Base-by-base conservation (phyloP, 2,329 filamentous ascomycete species). In the Trichoderma harzianum region DNA sequence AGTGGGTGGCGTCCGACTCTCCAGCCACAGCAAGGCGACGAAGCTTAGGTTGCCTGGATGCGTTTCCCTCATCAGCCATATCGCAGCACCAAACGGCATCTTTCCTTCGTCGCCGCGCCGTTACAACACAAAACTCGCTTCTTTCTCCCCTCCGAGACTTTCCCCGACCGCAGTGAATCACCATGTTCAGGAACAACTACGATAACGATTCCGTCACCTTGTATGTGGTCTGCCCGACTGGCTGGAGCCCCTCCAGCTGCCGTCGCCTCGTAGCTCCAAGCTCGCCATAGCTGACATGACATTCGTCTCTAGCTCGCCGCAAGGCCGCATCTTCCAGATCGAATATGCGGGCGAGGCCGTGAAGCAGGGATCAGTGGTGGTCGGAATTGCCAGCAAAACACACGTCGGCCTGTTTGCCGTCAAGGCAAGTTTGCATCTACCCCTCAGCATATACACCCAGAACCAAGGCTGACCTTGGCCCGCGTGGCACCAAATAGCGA, bases 191-290 rank as follows among this genome's bases (percentile, higher is more conserved):
- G 85, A 99, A 99, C 89, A 98, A 98, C 86, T 99, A 99, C 89
- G 96, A 99, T 87, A 99, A 99, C 90, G 96, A 99, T 85, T 97
- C 95, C 75, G 95, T 98, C 85, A 99, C 96, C 85, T 99, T 98
- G 94, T 97, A 88, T 85, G 91, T 84, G 80, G 75, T 75, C 68
- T 71, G 65, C 65, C 70, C 47, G 73, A 70, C 72, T 69, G 24
- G 30, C 55, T 58, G 34, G 36, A 68, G 28, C 62, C 63, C 39
- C 39, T 62, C 55, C 53, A 66, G 36, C 57, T 26, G 32, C 51
- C 24, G 47, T 55, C 28, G 28, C 51, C 51, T 30, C 24, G 32
- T 21, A 53, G 36, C 60, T 72, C 72, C 71, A 74, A 73, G 72
- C 72, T 72, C 68, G 74, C 77, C 28, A 36, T 64, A 53, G 64